Evolutionary conservation across 768 basidiomycete genomes (phyloP).

Genomic region (Fibroporia radiculosa): DNA sequence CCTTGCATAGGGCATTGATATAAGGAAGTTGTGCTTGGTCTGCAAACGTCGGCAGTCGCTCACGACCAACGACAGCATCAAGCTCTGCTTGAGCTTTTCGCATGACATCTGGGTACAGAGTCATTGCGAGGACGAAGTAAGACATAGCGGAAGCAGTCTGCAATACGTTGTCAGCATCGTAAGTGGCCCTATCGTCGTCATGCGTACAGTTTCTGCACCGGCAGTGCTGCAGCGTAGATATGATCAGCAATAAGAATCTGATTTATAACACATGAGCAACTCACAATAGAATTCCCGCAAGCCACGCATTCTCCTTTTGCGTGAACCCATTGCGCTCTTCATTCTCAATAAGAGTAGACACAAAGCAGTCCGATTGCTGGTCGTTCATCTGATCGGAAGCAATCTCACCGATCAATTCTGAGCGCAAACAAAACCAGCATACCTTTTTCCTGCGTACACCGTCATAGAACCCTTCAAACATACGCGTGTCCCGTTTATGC

Average conservation of each 20-base stretch:
- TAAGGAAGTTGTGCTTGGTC: constrained; percentile 36
- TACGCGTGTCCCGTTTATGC: constrained; percentile 25
- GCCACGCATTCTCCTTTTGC: constrained; percentile 65
- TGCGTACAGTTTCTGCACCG: constrained; percentile 23
- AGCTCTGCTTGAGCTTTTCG: constrained; percentile 35
- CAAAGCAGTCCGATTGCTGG: no score
- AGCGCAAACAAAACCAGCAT: no score
- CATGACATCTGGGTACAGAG: constrained; percentile 31
- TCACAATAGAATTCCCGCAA: constrained; percentile 71
- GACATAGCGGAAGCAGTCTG: constrained; percentile 33
- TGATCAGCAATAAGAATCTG: background rate
- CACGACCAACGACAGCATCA: constrained; percentile 31
- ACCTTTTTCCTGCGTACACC: no score
- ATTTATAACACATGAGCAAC: constrained; percentile 19
- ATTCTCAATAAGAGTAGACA: constrained; percentile 40
- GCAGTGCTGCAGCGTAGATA: constrained; percentile 21
- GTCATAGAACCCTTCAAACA: constrained; percentile 12
- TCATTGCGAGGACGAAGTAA: constrained; percentile 34
- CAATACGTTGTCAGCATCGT: background rate
- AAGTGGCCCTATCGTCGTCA: background rate
- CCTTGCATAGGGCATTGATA: constrained; percentile 31
- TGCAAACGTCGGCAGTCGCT: constrained; percentile 31
- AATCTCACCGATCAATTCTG: no score
- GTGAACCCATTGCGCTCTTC: constrained; percentile 24
- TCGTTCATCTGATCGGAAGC: no score